Conservation (phyloP, 345 rosid genomes). For the Lepidium africanum region DNA sequence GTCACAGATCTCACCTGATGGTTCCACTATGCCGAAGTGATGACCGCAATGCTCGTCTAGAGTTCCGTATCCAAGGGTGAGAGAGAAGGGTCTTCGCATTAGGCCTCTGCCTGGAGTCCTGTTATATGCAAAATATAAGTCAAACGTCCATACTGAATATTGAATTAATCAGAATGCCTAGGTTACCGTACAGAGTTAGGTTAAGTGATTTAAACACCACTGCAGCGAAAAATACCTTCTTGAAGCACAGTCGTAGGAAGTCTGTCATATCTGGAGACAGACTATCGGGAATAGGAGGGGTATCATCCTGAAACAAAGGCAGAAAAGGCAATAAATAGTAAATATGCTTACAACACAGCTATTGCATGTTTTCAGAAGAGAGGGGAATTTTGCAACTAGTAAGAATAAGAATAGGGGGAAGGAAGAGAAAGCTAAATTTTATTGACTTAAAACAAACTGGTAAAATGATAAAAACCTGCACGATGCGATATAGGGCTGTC, state of each 20-base stretch:
- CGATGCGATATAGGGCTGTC: slow-evolving; percentile 98
- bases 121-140: slow-evolving; percentile 25
- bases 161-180: neutral
- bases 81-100: slow-evolving; percentile 97
- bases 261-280: slow-evolving; percentile 91
- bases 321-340: neutral
- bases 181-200: neutral
- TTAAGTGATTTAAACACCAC: neutral
- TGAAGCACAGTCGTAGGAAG: slow-evolving; percentile 86
- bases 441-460: neutral
- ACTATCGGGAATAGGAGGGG: slow-evolving; percentile 96
- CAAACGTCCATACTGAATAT: neutral
- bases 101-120: slow-evolving; percentile 98
- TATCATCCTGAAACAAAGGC: slow-evolving; percentile 58
- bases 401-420: neutral
- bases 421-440: neutral
- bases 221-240: slow-evolving; percentile 57
- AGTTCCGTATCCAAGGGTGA: slow-evolving; percentile 96
- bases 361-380: neutral
- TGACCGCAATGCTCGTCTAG: slow-evolving; percentile 79
- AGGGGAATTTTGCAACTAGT: neutral
- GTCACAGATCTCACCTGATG: slow-evolving; percentile 39
- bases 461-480: slow-evolving; percentile 56
- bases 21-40: slow-evolving; percentile 77
- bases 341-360: neutral